Percentiles rank a stretch among this genome's conserved stretches.
These are phyloP conservation scores for Alopecurus myosuroides DNA, from an alignment of 176 grass and related monocot genomes.

Conservation along the genomic window DNA sequence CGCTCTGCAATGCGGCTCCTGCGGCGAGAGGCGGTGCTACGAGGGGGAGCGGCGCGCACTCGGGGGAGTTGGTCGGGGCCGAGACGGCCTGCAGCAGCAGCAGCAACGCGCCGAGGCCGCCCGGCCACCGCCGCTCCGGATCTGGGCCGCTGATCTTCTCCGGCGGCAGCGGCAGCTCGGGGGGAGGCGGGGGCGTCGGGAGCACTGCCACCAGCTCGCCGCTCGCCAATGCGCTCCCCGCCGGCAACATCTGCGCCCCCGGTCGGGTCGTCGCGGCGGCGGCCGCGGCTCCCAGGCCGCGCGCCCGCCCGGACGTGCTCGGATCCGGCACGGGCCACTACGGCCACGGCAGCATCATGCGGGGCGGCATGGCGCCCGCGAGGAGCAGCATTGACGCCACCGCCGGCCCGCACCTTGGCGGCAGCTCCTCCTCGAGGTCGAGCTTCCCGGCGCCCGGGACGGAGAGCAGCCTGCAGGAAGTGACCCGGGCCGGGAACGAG, in stretches of 20 bases:
- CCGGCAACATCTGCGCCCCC: slow-evolving; percentile 59
- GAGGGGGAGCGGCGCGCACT: slow-evolving; percentile 12
- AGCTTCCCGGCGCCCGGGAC: slow-evolving; percentile 10
- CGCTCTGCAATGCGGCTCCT: neutral
- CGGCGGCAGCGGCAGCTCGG: slow-evolving; percentile 27
- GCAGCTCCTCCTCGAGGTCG: neutral
- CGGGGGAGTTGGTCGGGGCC: slow-evolving; percentile 43
- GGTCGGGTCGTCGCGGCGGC: slow-evolving; percentile 25
- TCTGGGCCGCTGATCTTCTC: slow-evolving; percentile 49
- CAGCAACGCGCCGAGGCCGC: slow-evolving; percentile 23
- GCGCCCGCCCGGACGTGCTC: slow-evolving; percentile 43
- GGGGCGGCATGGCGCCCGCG: neutral
- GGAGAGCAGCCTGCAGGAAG: slow-evolving; percentile 26
- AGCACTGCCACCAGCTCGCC: slow-evolving; percentile 60
- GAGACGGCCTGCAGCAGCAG: slow-evolving; percentile 5
- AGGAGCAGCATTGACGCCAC: slow-evolving; percentile 18
- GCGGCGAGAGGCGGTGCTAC: neutral
- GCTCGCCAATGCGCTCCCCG: slow-evolving; percentile 51
- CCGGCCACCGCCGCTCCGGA: slow-evolving; percentile 35
- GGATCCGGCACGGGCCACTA: slow-evolving; percentile 60
- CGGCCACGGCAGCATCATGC: slow-evolving; percentile 75
- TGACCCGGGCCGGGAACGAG: slow-evolving; percentile 55
- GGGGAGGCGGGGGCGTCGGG: neutral
- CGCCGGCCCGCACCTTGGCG: neutral
- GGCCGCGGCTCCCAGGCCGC: slow-evolving; percentile 1